A percentile compares a stretch with the other conserved stretches of the same genome.
Conservation (phyloP, 306 rosid genomes). For the Abrus pulchellus region DNA sequence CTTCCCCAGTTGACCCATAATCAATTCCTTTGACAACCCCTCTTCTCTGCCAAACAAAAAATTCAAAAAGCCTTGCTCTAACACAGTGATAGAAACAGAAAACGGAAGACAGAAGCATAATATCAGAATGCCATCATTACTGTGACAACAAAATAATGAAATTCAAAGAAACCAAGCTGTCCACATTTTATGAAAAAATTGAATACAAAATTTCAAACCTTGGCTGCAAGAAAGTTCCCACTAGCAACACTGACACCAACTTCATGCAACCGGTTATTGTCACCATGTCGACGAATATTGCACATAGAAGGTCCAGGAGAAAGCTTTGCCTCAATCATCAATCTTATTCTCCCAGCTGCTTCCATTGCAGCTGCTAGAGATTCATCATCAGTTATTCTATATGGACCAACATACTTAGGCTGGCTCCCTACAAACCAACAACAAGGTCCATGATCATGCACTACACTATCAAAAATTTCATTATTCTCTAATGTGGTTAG, state of each 20-base stretch:
- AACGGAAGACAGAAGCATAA: slow-evolving; percentile 8
- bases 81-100: slow-evolving; percentile 36
- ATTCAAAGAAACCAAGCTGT: slow-evolving; percentile 8
- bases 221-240: slow-evolving; percentile 85
- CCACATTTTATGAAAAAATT: slow-evolving; percentile 1
- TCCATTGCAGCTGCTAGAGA: slow-evolving; percentile 79
- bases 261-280: slow-evolving; percentile 76
- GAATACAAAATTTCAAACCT: slow-evolving; percentile 55
- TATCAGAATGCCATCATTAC: slow-evolving; percentile 24
- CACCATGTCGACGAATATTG: slow-evolving; percentile 84
- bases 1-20: slow-evolving; percentile 89
- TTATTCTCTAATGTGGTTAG: background rate
- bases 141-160: background rate
- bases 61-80: slow-evolving; percentile 9
- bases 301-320: slow-evolving; percentile 85
- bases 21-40: slow-evolving; percentile 84
- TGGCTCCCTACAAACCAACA: slow-evolving; percentile 59
- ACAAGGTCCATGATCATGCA: slow-evolving; percentile 16
- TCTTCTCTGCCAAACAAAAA: slow-evolving; percentile 65
- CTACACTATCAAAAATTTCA: slow-evolving; percentile 10
- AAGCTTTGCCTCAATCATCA: slow-evolving; percentile 83
- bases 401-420: slow-evolving; percentile 69
- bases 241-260: slow-evolving; percentile 87
- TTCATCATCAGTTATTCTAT: slow-evolving; percentile 73
- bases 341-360: slow-evolving; percentile 77